Conservation (phyloP, 2,329 filamentous ascomycete genomes). For the Furcasterigmium furcatum region DNA sequence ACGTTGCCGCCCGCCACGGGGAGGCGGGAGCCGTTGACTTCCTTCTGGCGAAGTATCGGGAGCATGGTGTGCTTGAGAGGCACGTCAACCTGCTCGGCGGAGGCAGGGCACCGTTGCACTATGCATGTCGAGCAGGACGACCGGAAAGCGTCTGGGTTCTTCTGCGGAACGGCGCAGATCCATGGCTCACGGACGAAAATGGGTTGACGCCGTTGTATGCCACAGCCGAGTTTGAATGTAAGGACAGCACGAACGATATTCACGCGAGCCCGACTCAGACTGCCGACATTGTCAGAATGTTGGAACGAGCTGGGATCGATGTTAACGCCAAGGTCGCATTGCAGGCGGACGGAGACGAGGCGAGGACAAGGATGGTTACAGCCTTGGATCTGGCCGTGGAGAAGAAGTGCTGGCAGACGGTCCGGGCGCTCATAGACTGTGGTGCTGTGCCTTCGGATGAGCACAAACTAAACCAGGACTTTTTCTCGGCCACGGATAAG, state of each 20-base stretch:
- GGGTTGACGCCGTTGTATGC: neutral
- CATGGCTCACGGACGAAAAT: neutral
- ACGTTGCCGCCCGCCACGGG: conserved; percentile 30
- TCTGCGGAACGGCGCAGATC: neutral
- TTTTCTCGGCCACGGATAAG: neutral
- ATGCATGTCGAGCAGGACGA: conserved; percentile 17
- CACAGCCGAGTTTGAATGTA: neutral
- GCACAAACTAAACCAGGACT: neutral
- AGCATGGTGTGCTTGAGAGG: neutral
- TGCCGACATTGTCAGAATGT: conserved; percentile 8
- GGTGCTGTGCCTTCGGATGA: neutral
- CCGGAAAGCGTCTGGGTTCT: conserved; percentile 17
- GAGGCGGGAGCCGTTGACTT: conserved; percentile 29
- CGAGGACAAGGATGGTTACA: neutral
- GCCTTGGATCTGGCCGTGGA: neutral
- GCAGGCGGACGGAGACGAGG: neutral
- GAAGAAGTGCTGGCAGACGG: neutral
- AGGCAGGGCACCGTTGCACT: conserved; percentile 15
- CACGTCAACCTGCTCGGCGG: neutral
- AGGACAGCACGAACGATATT: neutral
- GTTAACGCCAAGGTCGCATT: conserved; percentile 11
- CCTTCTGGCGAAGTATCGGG: conserved; percentile 12
- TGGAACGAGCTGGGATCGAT: conserved; percentile 13
- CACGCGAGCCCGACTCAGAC: neutral
- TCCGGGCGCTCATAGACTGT: neutral